Base-by-base conservation (phyloP, 2,329 filamentous ascomycete genomes). In the Epichloe aotearoae region DNA sequence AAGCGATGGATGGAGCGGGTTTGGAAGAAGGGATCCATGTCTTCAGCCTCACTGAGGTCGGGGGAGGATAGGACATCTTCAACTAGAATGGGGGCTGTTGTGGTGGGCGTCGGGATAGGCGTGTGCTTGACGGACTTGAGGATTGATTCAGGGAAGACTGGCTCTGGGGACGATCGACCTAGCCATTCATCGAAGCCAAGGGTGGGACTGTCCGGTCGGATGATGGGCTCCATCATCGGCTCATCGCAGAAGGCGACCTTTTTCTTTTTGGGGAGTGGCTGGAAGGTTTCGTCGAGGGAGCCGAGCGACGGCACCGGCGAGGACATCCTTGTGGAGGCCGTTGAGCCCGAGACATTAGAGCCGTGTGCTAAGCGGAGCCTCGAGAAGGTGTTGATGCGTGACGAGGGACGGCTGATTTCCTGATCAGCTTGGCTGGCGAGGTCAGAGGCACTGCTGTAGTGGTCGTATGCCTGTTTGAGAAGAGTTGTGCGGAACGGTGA, bases 201-300 rank as follows among this genome's bases (percentile, higher is more conserved):
- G 0, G 78, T 82, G 1, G 78, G 78, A 3, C 77, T 81, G 56
- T 82, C 78, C 0, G 77, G 78, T 8, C 78, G 75, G 53, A 79
- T 69, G 34, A 72, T 64, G 19, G 75, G 73, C 56, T 76, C 67
- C 15, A 65, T 64, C 15, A 64, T 55, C 12, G 59, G 60, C n/a
- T 54, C 56, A 23, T 68, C 62, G 37, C 56, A 59, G 51, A 69
- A 73, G 38, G 63, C 64, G 34, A 71, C 67, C 20, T 65, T 65
- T 59, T 70, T 71, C 61, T 67, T 70, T 37, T 61, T 64, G 15
- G 62, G 59, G 5, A 39, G 26, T 15, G 44, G 50, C 33, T 53
- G 47, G 44, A 56, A 55, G 34, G 50, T 15, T 26, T 53, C 52
- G 26, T 54, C 51, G 6, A 52, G 11, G 1, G 56, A 58, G 52